These are phyloP conservation scores for Straminergon stramineum DNA, from an alignment of 225 moss, liverwort and hornwort species.

Conservation along the genomic window DNA sequence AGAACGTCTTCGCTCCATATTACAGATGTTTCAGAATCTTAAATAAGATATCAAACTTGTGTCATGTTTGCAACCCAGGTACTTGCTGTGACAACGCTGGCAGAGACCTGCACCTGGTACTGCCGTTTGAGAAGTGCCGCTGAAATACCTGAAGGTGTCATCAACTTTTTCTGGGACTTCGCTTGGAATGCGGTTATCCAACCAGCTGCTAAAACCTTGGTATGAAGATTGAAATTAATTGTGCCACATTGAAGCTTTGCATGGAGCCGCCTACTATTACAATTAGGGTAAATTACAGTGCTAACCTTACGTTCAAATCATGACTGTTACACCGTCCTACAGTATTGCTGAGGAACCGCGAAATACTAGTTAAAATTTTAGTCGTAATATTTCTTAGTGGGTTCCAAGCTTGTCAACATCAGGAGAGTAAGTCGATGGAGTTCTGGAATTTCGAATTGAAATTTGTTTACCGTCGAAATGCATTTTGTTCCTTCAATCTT, in stretches of 20 bases:
- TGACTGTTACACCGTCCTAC: not conserved
- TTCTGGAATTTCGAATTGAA: not conserved
- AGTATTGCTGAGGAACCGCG: not conserved
- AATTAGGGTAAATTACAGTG: not conserved
- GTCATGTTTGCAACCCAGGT: slow-evolving; percentile 37
- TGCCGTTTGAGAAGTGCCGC: slow-evolving; percentile 31
- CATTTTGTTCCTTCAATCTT: not conserved
- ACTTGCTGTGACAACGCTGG: slow-evolving; percentile 53
- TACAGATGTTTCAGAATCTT: not conserved
- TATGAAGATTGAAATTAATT: slow-evolving; percentile 1
- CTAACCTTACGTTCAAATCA: not conserved
- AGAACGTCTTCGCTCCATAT: not conserved
- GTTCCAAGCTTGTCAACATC: not conserved
- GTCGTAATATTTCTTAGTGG: not conserved
- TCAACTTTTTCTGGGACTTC: slow-evolving; percentile 59
- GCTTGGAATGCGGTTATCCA: slow-evolving; percentile 52
- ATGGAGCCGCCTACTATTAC: not conserved
- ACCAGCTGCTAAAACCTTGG: slow-evolving; percentile 37
- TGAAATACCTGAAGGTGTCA: slow-evolving; percentile 52
- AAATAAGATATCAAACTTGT: not conserved
- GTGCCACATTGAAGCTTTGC: not conserved
- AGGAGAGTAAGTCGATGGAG: not conserved
- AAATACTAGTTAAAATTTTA: not conserved
- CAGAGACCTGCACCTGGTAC: slow-evolving; percentile 71
- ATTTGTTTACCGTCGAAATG: not conserved